Base-by-base conservation (phyloP, 1,139 yeast genomes). In the Waltiozyma sp. region DNA sequence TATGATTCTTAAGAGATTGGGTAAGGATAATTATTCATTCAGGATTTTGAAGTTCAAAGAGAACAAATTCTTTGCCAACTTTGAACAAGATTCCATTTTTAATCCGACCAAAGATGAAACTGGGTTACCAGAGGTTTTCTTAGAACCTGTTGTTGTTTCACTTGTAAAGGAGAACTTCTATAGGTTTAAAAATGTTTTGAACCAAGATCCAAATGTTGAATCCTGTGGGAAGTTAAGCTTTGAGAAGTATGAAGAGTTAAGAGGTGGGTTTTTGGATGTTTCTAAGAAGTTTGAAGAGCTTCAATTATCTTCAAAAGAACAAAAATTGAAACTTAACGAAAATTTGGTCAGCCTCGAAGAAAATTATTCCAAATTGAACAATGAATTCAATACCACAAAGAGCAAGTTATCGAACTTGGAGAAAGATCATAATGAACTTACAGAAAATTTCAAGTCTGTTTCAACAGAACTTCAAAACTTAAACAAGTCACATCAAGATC, bases 71-170 rank as follows among this genome's bases (percentile, higher is more conserved):
- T 78, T 87, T 56, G 69, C 73, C 18, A 72, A 73, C 41, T 82
- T 76, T 50, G 78, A 75, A 28, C 75, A 72, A 11, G 69, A 69
- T 4, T 64, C 63, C 28, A 60, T 68, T 34, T 58, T 73, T 24
- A 64, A 68, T 26, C 73, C 78, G 2, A 64, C 65, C 7, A 73
- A 75, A 48, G 95, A 87, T 57, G 80, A 77, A 3, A 79, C 95
- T 1, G 98, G 98, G 1, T 68, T 89, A 36, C 98, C 97, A 0
- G 76, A 78, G 45, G 86, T 89, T 1, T 87, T 73, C 52, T 82
- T 91, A 55, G 83, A 80, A 49, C 57, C 73, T 0, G 64, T 70
- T 3, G 87, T 86, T 56, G 80, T 86, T 3, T 66, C 67, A 5
- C 63, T 87, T 44, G 64, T 91, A 41, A 81, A 78, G 50, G 93